phyloP scores from a whole-genome alignment of 1,284 basidiomycete genomes.

The Phellinidium pouzarii region DNA sequence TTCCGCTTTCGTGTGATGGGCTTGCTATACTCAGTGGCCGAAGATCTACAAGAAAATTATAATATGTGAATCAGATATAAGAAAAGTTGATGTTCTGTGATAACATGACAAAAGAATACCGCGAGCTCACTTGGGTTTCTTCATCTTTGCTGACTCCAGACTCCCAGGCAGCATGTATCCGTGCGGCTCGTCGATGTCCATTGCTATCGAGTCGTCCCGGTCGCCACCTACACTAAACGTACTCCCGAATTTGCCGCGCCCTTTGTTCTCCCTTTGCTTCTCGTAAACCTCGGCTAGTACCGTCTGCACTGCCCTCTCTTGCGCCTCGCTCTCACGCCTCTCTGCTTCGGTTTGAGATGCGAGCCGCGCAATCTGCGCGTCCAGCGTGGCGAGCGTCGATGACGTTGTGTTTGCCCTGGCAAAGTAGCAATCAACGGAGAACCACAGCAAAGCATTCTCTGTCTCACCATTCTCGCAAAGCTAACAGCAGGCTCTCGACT shows the following conservation, averaged over 20 bases:
- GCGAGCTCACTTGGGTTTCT: conserved; percentile 13
- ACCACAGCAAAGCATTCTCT: background rate
- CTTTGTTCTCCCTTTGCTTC: conserved; percentile 37
- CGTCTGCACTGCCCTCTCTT: conserved; percentile 39
- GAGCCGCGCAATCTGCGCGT: conserved; percentile 45
- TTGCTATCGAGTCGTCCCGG: conserved; percentile 25
- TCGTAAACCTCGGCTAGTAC: conserved; percentile 49
- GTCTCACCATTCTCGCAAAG: conserved; percentile 70
- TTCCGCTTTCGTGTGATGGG: conserved; percentile 16
- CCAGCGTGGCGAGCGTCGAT: conserved; percentile 48
- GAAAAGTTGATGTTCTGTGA: no score
- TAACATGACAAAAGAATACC: background rate
- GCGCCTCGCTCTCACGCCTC: conserved; percentile 35
- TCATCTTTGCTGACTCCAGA: conserved; percentile 1
- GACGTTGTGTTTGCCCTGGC: conserved; percentile 69
- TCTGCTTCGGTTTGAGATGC: conserved; percentile 32
- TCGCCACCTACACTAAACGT: conserved; percentile 23
- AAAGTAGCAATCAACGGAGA: conserved; percentile 7
- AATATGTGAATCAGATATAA: background rate
- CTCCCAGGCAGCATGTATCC: background rate
- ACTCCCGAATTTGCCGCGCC: conserved; percentile 26
- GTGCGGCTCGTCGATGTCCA: conserved; percentile 42
- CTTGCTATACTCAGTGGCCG: background rate
- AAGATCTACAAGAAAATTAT: background rate
- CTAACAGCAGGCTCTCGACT: conserved; percentile 50